Percentiles rank a stretch among this genome's conserved stretches.
Evolutionary conservation across 2,329 filamentous ascomycete species (phyloP).

Genomic region (Diaporthe caulivora): DNA sequence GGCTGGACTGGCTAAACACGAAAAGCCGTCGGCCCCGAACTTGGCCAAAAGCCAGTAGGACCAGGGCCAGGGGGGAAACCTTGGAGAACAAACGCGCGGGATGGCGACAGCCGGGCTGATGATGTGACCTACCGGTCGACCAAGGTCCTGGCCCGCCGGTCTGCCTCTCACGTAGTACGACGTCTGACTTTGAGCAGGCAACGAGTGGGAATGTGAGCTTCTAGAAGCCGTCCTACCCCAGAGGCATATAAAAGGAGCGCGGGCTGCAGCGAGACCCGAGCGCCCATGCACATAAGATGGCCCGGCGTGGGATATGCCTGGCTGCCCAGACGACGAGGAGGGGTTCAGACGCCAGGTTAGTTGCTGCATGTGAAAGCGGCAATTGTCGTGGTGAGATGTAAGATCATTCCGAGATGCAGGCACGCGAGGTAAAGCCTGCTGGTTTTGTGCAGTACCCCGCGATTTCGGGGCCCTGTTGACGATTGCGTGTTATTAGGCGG

Average conservation of each 20-base stretch:
- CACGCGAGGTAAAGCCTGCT: background rate
- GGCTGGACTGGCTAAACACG: background rate
- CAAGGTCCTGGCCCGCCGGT: background rate
- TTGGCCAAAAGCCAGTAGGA: background rate
- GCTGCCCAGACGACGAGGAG: background rate
- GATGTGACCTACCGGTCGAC: background rate
- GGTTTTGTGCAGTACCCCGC: background rate
- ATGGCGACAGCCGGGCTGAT: slow-evolving; percentile 10
- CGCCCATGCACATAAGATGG: background rate
- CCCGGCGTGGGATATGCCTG: background rate
- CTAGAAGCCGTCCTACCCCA: background rate
- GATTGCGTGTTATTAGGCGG: background rate
- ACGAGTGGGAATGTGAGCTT: background rate
- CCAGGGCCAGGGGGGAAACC: background rate
- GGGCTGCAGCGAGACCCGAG: slow-evolving; percentile 14
- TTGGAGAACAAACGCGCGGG: background rate
- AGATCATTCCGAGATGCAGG: background rate
- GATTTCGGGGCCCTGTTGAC: background rate
- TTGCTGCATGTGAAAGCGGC: background rate
- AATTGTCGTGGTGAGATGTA: background rate
- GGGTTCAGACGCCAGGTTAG: background rate
- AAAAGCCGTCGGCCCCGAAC: background rate
- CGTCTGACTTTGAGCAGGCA: background rate
- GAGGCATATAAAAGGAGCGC: background rate
- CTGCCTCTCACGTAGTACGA: background rate